Base-by-base conservation (phyloP, 2,329 filamentous ascomycete species). In the Eutypella sp. region DNA sequence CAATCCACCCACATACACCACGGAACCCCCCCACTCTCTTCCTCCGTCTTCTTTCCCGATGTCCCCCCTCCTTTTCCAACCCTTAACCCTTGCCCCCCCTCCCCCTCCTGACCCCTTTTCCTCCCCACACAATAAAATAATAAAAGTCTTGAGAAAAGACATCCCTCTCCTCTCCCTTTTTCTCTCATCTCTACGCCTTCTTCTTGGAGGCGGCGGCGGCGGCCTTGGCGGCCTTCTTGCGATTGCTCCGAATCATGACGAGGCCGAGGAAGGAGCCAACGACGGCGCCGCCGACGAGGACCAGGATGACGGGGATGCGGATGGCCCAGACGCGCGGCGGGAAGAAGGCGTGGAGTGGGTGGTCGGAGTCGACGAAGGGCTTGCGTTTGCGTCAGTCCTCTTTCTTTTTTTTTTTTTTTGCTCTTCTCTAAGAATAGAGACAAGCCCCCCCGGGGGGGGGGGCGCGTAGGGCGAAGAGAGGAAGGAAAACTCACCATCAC, bases 211-310 rank as follows among this genome's bases (percentile, higher is more conserved):
- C 74, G 18, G 86, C 85, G 47, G 87, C 85, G 71, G 90, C 91
- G 53, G 87, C 86, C 80, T 97, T 99, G 57, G 89, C 84, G 3
- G 89, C 89, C 82, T 93, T 96, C 82, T 97, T 97, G 68, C 87
- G 80, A 77, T 96, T 96, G 78, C 92, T 97, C 67, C 89, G 83
- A 73, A 99, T 97, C 93, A 99, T 99, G 63, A 99, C 92, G 64
- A 96, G 84, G 61, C 87, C 86, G 57, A 99, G 78, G 76, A 99
- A 99, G 49, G 89, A 95, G 53, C 93, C 93, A 50, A 99, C 92
- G 49, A 99, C 90, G 48, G 93, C 90, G 49, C 85, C 91, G 54
- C 86, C 91, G 56, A 99, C 78, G 40, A 99, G 83, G 53, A 96
- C 85, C 57, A 99, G 84, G 66, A 99, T 96, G 60, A 99, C 92